A percentile compares a stretch with the other conserved stretches of the same genome.
phyloP scores from a whole-genome alignment of 1,284 basidiomycete species.

The Phylloboletellus chloephorus region DNA sequence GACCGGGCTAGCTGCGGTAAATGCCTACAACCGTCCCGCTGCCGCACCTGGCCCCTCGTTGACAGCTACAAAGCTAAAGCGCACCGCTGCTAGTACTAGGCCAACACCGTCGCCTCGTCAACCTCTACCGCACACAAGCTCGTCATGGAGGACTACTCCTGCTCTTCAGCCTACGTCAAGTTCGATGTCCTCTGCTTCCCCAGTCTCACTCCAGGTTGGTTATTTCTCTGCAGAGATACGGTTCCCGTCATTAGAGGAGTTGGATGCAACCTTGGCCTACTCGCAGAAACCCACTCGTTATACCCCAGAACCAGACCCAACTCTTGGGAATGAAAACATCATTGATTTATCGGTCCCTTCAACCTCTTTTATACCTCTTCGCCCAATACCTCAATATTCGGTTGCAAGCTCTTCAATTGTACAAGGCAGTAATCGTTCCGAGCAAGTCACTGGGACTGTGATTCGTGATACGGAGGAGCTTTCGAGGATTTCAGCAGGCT shows the following conservation, averaged over 20 bases:
- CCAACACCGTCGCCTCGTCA: constrained; percentile 48
- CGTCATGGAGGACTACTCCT: constrained; percentile 19
- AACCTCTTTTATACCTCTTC: constrained; percentile 18
- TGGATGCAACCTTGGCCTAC: constrained; percentile 55
- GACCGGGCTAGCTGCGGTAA: constrained; percentile 52
- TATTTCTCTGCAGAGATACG: constrained; percentile 55
- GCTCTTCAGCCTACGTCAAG: constrained; percentile 12
- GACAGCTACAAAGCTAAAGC: constrained; percentile 28
- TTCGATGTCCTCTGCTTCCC: constrained; percentile 22
- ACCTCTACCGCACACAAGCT: constrained; percentile 21
- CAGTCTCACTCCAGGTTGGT: constrained; percentile 28
- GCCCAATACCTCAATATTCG: constrained; percentile 15
- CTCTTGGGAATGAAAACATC: constrained; percentile 13
- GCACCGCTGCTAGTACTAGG: constrained; percentile 22
- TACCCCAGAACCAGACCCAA: constrained; percentile 16
- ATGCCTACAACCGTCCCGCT: constrained; percentile 32
- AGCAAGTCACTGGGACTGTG: constrained; percentile 52
- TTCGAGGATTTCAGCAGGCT: constrained; percentile 6
- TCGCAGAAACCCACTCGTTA: constrained; percentile 20
- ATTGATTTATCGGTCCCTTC: constrained; percentile 23
- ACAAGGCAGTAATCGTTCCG: constrained; percentile 35
- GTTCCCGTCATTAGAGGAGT: constrained; percentile 73
- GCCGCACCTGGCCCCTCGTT: constrained; percentile 22
- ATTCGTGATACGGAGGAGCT: constrained; percentile 41
- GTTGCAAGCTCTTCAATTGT: constrained; percentile 8